Percentiles rank a stretch among this genome's conserved stretches.
phyloP scores from a whole-genome alignment of 2,329 filamentous ascomycete species.

The Calonectria honghensis region DNA sequence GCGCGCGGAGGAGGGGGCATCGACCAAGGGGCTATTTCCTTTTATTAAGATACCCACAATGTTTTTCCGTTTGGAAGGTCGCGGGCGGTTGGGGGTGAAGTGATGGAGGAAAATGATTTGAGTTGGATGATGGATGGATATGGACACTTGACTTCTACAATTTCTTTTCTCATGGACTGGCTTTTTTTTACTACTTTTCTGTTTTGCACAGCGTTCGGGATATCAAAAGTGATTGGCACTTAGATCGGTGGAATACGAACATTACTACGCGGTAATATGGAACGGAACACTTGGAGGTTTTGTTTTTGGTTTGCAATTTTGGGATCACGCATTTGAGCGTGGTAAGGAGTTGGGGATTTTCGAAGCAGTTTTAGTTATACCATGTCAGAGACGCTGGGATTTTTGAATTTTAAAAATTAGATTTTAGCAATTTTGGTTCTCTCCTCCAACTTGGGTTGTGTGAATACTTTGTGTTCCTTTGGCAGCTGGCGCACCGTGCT shows the following conservation, averaged over 20 bases:
- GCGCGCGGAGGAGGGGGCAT: conserved; percentile 54
- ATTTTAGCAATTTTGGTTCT: conserved; percentile 17
- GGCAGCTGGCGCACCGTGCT: background rate
- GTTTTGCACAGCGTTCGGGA: conserved; percentile 51
- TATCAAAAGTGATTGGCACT: conserved; percentile 56
- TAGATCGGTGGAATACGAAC: conserved; percentile 52
- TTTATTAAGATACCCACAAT: conserved; percentile 62
- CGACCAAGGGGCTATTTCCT: conserved; percentile 58
- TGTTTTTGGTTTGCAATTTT: conserved; percentile 43
- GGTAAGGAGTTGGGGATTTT: conserved; percentile 38
- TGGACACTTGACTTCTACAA: conserved; percentile 39
- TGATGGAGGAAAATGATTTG: conserved; percentile 42
- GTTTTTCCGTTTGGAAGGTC: conserved; percentile 56
- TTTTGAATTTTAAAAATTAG: conserved; percentile 33
- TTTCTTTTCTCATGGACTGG: conserved; percentile 44
- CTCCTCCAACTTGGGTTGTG: no score
- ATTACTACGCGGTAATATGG: conserved; percentile 56
- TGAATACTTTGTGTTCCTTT: background rate
- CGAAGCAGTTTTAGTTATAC: conserved; percentile 37
- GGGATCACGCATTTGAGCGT: conserved; percentile 44
- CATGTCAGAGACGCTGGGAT: conserved; percentile 30
- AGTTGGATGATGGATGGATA: conserved; percentile 41
- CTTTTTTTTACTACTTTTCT: conserved; percentile 43
- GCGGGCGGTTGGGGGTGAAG: conserved; percentile 55
- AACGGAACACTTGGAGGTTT: conserved; percentile 41